Percentiles rank a stretch among this genome's conserved stretches.
These are phyloP conservation scores for Stagonosporopsis rhizophila DNA, from an alignment of 2,329 filamentous ascomycete species.

Conservation along the genomic window DNA sequence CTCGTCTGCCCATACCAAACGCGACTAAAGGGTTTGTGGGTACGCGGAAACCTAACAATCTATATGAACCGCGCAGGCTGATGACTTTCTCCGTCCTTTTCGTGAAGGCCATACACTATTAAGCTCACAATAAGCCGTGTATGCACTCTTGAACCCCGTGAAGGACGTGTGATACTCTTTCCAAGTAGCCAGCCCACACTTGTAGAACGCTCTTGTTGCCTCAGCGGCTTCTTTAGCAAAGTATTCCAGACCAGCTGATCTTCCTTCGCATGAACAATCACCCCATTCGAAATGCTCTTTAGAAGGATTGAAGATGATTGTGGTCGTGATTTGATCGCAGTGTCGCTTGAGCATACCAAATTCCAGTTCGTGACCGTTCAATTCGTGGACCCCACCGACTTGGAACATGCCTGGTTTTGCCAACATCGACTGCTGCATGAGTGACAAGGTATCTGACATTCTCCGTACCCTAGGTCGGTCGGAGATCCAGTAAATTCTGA, in stretches of 20 bases:
- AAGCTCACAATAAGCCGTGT: constrained; percentile 13
- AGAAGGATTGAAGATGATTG: neutral
- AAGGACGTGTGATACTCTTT: constrained; percentile 9
- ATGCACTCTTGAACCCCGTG: constrained; percentile 10
- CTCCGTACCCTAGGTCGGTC: constrained; percentile 21
- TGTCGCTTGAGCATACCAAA: constrained; percentile 4
- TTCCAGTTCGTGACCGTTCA: constrained; percentile 1
- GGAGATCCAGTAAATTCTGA: constrained; percentile 28
- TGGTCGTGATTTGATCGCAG: neutral
- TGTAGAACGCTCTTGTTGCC: constrained; percentile 1
- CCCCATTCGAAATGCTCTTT: neutral
- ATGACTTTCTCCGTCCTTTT: neutral
- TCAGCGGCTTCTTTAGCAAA: neutral
- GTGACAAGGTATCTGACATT: constrained; percentile 21
- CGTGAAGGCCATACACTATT: neutral
- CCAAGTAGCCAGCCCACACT: constrained; percentile 10
- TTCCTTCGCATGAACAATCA: constrained; percentile 7
- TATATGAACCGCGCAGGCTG: neutral
- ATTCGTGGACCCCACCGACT: neutral
- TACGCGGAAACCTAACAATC: neutral
- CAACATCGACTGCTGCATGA: constrained; percentile 27
- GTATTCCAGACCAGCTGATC: neutral
- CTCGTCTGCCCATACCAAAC: neutral
- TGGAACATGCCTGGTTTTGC: neutral
- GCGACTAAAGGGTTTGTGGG: neutral